Evolutionary conservation across 345 rosid genomes (phyloP), one percentile per base, ranked within the genome.

Genomic region (Nasturtium officinale): DNA sequence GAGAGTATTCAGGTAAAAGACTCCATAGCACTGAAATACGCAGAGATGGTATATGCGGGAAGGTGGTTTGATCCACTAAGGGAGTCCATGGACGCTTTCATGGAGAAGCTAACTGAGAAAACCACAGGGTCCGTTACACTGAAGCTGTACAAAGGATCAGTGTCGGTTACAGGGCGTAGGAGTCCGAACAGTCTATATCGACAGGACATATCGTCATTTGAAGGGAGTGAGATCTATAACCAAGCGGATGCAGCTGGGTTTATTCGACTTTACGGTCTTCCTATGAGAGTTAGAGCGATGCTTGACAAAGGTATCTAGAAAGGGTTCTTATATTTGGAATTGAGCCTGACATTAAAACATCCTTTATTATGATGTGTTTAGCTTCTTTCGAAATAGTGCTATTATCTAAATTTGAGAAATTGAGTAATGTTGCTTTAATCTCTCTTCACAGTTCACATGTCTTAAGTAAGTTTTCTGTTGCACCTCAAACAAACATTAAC

Each of bases 181-280:
- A 94, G 97, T 64, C 90, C 96, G 0, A 72, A 80, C 67, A 91
- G 96, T 72, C 84, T 91, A 50, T 95, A 95, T 76, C 85, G 96
- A 80, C 81, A 90, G 71, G 99, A 91, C 60, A 91, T 95, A 16
- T 91, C 96, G 4, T 89, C 97, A 10, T 87, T 91, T 48, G 96
- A 89, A 83, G 85, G 90, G 28, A 93, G 96, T 9, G 71, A 85
- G 29, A 95, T 91, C 32, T 91, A 95, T 58, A 78, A 90, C 82
- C 98, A 95, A 61, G 98, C 96, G 0, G 98, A 95, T 78, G 96
- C 96, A 55, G 96, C 92, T 1, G 99, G 98, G 8, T 89, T 91
- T 50, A 89, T 89, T 9, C 68, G 85, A 38, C 84, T 92, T 0
- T 92, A 88, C 25, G 98, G 96, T 20, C 96, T 92, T 77, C 90